Evolutionary conservation across 495 filamentous ascomycete genomes (phyloP).

Genomic region (Jackrogersella minutella): DNA sequence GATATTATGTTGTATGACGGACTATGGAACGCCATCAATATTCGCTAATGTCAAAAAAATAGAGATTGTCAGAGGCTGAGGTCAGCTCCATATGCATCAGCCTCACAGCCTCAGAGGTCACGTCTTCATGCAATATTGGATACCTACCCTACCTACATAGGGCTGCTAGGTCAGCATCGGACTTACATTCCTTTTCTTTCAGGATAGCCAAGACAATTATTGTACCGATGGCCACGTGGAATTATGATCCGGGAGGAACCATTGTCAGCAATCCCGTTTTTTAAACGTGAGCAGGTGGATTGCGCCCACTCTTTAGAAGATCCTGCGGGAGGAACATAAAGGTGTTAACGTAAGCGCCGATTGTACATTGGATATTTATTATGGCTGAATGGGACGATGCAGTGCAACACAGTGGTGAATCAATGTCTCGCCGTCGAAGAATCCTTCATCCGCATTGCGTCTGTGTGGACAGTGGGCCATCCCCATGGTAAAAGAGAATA

Average conservation of each 20-base stretch:
- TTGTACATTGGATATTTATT: not conserved
- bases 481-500: not conserved
- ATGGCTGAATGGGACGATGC: not conserved
- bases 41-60: too few species aligned
- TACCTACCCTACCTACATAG: too few species aligned
- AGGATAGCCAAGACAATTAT: not conserved
- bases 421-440: not conserved
- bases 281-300: not conserved
- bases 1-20: too few species aligned
- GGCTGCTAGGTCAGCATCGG: too few species aligned
- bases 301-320: not conserved
- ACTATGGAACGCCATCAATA: too few species aligned
- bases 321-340: constrained; percentile 10
- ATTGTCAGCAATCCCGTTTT: not conserved
- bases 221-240: not conserved
- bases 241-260: not conserved
- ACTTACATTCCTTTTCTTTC: too few species aligned
- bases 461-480: not conserved
- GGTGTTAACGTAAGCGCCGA: constrained; percentile 15
- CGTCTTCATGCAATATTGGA: too few species aligned
- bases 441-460: constrained; percentile 18
- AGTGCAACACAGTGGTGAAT: constrained; percentile 6
- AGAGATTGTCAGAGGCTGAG: too few species aligned
- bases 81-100: too few species aligned
- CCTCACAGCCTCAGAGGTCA: too few species aligned